Percentiles rank a stretch among this genome's conserved stretches.
Evolutionary conservation across 1,284 basidiomycete genomes (phyloP).

Genomic region (Trichosporon coremiiforme): DNA sequence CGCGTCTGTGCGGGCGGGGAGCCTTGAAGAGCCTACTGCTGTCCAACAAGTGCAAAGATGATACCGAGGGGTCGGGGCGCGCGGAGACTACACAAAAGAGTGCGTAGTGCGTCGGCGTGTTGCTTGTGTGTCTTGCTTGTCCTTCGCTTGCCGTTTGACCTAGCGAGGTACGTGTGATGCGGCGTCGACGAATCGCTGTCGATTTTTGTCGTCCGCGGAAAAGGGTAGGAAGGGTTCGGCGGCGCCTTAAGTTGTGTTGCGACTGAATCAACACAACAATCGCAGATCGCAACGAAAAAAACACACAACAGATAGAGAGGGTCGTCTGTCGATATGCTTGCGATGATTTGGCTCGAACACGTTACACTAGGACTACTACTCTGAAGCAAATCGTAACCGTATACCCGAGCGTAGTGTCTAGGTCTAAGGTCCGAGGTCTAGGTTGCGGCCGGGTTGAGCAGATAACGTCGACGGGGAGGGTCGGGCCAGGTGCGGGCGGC

Average conservation of each 20-base stretch:
- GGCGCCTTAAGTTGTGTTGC: background rate
- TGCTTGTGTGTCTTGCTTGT: background rate
- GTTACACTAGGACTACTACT: background rate
- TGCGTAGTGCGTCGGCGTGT: background rate
- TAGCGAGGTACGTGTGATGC: background rate
- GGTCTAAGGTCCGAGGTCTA: background rate
- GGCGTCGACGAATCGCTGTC: constrained; percentile 5
- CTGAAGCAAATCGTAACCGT: constrained; percentile 2
- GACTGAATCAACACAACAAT: constrained; percentile 16
- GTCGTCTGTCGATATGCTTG: background rate
- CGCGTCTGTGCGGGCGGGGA: constrained; percentile 13
- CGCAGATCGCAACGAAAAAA: background rate
- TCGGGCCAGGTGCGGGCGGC: background rate
- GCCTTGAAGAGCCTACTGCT: background rate
- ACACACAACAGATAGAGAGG: background rate
- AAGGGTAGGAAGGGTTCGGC: background rate
- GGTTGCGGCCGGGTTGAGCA: background rate
- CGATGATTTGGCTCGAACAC: background rate
- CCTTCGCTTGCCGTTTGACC: background rate
- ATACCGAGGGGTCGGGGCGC: background rate
- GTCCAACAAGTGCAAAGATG: background rate
- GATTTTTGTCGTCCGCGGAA: background rate
- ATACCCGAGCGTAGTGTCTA: background rate
- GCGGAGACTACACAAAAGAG: background rate
- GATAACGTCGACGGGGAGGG: background rate